Percentiles rank a stretch among this genome's conserved stretches.
Evolutionary conservation across 1,139 yeast species (phyloP).

Genomic region (Pichia sorboxylosa): DNA sequence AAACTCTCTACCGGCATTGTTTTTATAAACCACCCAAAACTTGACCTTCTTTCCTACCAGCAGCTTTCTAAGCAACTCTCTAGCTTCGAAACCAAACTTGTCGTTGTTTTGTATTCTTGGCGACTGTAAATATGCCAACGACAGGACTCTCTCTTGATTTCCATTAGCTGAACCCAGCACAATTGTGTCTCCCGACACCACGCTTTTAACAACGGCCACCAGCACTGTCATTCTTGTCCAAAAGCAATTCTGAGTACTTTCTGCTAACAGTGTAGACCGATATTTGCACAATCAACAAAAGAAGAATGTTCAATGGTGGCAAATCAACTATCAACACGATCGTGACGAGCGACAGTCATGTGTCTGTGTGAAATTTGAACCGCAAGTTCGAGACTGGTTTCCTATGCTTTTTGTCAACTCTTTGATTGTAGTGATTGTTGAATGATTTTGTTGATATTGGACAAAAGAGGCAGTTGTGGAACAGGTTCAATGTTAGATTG

Average conservation of each 20-base stretch:
- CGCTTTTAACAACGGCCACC: constrained; percentile 56
- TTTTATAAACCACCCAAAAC: constrained; percentile 43
- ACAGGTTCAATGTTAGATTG: no score
- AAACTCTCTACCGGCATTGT: constrained; percentile 45
- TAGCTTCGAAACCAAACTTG: constrained; percentile 39
- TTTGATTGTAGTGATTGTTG: no score
- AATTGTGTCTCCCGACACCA: constrained; percentile 65
- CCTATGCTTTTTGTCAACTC: no score
- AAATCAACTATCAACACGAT: background rate
- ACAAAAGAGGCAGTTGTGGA: no score
- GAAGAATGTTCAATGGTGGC: no score
- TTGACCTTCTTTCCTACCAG: constrained; percentile 58
- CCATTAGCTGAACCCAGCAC: constrained; percentile 46
- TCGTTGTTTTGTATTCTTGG: constrained; percentile 30
- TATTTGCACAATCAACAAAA: background rate
- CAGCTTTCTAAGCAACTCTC: constrained; percentile 52
- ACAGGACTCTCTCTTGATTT: constrained; percentile 41
- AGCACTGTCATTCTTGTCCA: constrained; percentile 26
- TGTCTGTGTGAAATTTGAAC: no score
- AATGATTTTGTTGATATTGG: no score
- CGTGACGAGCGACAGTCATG: no score
- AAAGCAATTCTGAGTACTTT: no score
- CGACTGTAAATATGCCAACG: constrained; percentile 54
- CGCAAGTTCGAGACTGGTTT: no score
- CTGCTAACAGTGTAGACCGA: no score